Evolutionary conservation across 345 rosid genomes (phyloP).

Genomic region (Populus alba): DNA sequence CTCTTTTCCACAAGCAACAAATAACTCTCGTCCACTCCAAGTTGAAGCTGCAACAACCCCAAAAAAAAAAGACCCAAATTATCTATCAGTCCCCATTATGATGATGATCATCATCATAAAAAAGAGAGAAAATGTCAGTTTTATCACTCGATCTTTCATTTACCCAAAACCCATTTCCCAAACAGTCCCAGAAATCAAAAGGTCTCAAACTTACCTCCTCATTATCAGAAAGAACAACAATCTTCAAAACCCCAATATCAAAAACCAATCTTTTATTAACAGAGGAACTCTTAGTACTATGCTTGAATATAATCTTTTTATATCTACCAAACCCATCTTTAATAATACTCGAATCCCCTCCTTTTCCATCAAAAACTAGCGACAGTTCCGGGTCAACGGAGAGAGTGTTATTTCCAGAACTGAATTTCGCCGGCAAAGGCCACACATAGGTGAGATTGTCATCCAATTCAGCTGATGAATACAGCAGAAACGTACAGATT

Average conservation of each 20-base stretch:
- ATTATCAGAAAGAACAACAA: constrained; percentile 54
- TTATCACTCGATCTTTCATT: background rate
- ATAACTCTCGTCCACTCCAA: constrained; percentile 65
- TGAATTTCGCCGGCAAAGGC: constrained; percentile 77
- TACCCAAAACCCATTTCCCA: background rate
- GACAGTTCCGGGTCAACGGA: constrained; percentile 63
- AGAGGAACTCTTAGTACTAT: constrained; percentile 24
- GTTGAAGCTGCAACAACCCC: constrained; percentile 44
- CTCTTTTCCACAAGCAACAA: constrained; percentile 45
- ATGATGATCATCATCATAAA: background rate
- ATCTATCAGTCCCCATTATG: background rate
- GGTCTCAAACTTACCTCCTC: constrained; percentile 46
- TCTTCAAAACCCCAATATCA: constrained; percentile 55
- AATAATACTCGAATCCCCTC: constrained; percentile 51
- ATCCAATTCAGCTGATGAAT: constrained; percentile 2
- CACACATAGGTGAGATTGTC: constrained; percentile 34
- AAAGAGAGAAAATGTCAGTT: background rate
- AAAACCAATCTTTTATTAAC: constrained; percentile 37
- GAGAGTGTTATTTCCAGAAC: constrained; percentile 54
- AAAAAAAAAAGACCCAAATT: background rate
- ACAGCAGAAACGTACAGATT: background rate
- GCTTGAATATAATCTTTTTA: constrained; percentile 58
- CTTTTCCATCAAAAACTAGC: constrained; percentile 47
- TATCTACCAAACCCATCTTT: constrained; percentile 72
- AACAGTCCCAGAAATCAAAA: background rate